Evolutionary conservation across 805 yeast genomes (phyloP).

Genomic region (Kuraishia floccosa): DNA sequence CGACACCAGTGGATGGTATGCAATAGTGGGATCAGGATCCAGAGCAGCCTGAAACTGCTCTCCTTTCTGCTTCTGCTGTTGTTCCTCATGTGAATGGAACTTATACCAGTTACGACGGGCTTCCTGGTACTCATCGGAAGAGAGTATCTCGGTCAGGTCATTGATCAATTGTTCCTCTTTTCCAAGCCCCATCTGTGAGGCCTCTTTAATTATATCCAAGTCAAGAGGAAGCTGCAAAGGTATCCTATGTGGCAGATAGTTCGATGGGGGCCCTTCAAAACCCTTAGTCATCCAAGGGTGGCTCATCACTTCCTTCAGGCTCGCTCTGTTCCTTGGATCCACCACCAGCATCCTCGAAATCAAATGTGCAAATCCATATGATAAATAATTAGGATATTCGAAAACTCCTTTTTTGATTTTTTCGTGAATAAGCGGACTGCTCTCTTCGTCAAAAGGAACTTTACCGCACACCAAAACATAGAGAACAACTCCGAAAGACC

Average conservation of each 20-base stretch:
- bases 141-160: constrained; percentile 45
- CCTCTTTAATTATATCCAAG: constrained; percentile 54
- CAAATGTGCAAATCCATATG: constrained; percentile 70
- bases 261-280: constrained; percentile 59
- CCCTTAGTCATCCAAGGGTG: constrained; percentile 97
- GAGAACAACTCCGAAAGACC: constrained; percentile 96
- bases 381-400: constrained; percentile 77
- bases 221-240: constrained; percentile 70
- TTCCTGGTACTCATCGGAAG: constrained; percentile 53
- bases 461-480: constrained; percentile 95
- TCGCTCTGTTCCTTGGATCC: constrained; percentile 72
- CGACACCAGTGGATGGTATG: constrained; percentile 81
- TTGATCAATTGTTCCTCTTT: constrained; percentile 43
- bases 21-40: constrained; percentile 61
- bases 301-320: constrained; percentile 62
- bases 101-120: constrained; percentile 51
- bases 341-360: constrained; percentile 87
- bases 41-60: neutral
- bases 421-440: constrained; percentile 84
- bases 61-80: neutral
- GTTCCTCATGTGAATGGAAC: neutral
- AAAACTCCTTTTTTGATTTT: constrained; percentile 88
- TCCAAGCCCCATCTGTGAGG: constrained; percentile 73
- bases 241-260: constrained; percentile 63
- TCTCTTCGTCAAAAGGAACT: constrained; percentile 95